Conservation (phyloP, 768 basidiomycete genomes). For the Hericium coralloides region DNA sequence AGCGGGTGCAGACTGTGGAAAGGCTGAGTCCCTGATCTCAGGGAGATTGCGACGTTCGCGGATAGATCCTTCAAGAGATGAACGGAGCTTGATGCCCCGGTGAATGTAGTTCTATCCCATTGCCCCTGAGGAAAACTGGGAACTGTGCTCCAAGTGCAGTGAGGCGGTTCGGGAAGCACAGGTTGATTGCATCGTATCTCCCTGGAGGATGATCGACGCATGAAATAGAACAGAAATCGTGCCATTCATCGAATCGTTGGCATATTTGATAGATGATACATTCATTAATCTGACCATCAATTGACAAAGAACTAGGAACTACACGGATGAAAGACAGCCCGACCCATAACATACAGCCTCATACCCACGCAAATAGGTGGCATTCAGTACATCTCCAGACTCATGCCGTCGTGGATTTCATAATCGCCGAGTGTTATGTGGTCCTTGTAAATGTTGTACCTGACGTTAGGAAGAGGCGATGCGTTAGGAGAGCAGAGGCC, state of each 20-base stretch:
- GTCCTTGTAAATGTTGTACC: constrained; percentile 95
- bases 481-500: not conserved
- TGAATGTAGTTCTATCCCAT: too few species aligned
- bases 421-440: constrained; percentile 91
- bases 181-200: too few species aligned
- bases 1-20: constrained; percentile 30
- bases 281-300: not conserved
- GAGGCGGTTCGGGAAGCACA: too few species aligned
- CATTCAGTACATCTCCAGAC: constrained; percentile 77
- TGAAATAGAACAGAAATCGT: too few species aligned
- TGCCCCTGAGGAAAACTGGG: too few species aligned
- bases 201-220: too few species aligned
- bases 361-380: not conserved
- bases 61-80: not conserved
- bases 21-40: not conserved
- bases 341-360: not conserved
- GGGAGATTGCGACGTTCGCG: not conserved
- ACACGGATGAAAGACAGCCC: not conserved
- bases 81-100: too few species aligned
- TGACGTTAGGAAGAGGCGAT: constrained; percentile 19
- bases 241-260: too few species aligned
- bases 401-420: constrained; percentile 91
- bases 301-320: not conserved
- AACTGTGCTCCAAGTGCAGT: too few species aligned
- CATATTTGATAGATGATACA: not conserved